Conservation (phyloP, 1,284 basidiomycete genomes). For the Crucibulum cyathiforme region DNA sequence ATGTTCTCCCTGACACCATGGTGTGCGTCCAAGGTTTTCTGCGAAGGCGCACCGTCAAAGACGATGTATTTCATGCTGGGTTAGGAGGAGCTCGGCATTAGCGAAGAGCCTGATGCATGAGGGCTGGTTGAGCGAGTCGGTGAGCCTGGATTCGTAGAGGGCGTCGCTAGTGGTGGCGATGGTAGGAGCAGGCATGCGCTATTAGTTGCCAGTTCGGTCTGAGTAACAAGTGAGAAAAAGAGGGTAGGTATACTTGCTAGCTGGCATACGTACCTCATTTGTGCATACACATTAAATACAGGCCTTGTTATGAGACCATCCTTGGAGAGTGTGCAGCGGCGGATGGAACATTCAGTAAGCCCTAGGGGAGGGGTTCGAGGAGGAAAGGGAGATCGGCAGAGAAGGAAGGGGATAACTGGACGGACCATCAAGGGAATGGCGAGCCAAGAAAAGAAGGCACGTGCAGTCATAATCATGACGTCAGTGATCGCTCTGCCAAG, state of each 20-base stretch:
- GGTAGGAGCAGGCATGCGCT: conserved; percentile 81
- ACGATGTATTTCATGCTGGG: conserved; percentile 79
- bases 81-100: conserved; percentile 87
- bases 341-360: conserved; percentile 45
- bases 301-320: conserved; percentile 77
- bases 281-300: conserved; percentile 92
- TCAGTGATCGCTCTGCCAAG: no score
- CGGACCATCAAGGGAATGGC: no score
- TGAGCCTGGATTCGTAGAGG: conserved; percentile 86
- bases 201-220: conserved; percentile 91
- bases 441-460: no score
- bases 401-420: no score
- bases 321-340: no score
- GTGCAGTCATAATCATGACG: no score
- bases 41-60: conserved; percentile 81
- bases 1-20: conserved; percentile 58
- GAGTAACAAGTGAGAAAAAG: conserved; percentile 10
- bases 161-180: conserved; percentile 99
- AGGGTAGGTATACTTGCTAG: conserved; percentile 4
- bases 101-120: conserved; percentile 90
- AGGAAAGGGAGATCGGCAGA: no score
- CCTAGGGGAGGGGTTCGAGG: conserved; percentile 53
- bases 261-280: conserved; percentile 72
- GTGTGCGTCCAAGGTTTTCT: conserved; percentile 65
- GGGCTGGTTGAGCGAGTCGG: conserved; percentile 94